A percentile compares a stretch with the other conserved stretches of the same genome.
These are phyloP conservation scores for Phytophthora boehmeriae DNA, from an alignment of 352 stramenopile species.

Conservation along the genomic window DNA sequence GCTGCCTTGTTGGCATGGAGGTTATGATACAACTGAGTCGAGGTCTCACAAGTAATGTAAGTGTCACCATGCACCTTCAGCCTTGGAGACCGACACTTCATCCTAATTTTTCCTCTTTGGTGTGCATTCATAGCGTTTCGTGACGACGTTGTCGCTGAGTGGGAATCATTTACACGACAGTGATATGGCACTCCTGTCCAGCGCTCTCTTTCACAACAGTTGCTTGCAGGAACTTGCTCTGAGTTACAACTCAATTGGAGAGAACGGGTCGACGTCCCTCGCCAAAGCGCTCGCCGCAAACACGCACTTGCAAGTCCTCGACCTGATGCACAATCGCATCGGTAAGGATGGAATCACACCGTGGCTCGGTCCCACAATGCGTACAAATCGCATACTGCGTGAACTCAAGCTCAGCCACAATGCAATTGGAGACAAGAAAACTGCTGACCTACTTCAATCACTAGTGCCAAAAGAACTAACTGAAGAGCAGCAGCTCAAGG, in stretches of 20 bases:
- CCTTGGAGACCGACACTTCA: not conserved
- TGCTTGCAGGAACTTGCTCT: conserved; percentile 61
- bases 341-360: conserved; percentile 54
- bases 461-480: conserved; percentile 47
- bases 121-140: conserved; percentile 46
- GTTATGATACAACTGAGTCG: conserved; percentile 48
- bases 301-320: conserved; percentile 42
- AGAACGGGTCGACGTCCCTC: conserved; percentile 56
- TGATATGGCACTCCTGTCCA: conserved; percentile 53
- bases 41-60: conserved; percentile 61
- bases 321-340: conserved; percentile 78
- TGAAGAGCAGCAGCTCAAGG: conserved; percentile 63
- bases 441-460: conserved; percentile 53
- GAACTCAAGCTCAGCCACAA: conserved; percentile 77
- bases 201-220: conserved; percentile 57
- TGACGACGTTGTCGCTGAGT: conserved; percentile 61
- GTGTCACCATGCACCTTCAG: conserved; percentile 3
- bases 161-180: conserved; percentile 71
- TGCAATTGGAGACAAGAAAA: conserved; percentile 59
- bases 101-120: not conserved
- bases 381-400: conserved; percentile 49
- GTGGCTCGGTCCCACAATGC: conserved; percentile 69
- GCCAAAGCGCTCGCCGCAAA: conserved; percentile 58
- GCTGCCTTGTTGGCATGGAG: conserved; percentile 50
- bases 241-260: conserved; percentile 73